Evolutionary conservation across 2,329 filamentous ascomycete species (phyloP).

Genomic region (Verticillium zaregamsianum): DNA sequence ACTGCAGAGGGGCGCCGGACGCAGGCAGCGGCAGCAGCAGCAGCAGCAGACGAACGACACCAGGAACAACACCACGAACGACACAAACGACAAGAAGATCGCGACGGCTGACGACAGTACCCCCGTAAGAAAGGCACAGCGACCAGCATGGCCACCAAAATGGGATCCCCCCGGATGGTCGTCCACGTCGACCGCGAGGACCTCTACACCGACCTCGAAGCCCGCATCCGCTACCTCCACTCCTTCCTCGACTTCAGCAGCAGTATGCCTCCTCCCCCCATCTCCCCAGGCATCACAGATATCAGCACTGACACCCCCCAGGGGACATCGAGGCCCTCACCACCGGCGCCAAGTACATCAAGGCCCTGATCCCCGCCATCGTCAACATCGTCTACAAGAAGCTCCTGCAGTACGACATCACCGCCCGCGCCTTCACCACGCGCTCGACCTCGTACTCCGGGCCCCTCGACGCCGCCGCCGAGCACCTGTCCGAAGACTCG

Average conservation of each 20-base stretch:
- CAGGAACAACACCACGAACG: not conserved
- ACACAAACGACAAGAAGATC: not conserved
- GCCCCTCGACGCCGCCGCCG: conserved; percentile 51
- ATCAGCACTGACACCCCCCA: conserved; percentile 26
- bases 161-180: conserved; percentile 19
- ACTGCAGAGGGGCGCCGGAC: not conserved
- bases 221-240: conserved; percentile 67
- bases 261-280: conserved; percentile 43
- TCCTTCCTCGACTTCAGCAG: conserved; percentile 72
- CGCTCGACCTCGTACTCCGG: conserved; percentile 61
- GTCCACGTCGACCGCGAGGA: conserved; percentile 67
- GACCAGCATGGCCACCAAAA: conserved; percentile 1
- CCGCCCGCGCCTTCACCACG: conserved; percentile 69
- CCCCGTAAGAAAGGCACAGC: not conserved
- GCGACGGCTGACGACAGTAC: not conserved
- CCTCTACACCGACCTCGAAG: conserved; percentile 66
- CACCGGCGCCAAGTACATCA: conserved; percentile 70
- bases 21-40: not conserved
- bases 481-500: conserved; percentile 60
- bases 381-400: conserved; percentile 85
- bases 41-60: too few species aligned
- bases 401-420: conserved; percentile 76
- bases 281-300: not conserved
- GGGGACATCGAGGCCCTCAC: conserved; percentile 70
- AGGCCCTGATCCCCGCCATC: conserved; percentile 75